Evolutionary conservation across 768 basidiomycete species (phyloP), one percentile per base, ranked within the genome.

Genomic region (Zangia roseola): DNA sequence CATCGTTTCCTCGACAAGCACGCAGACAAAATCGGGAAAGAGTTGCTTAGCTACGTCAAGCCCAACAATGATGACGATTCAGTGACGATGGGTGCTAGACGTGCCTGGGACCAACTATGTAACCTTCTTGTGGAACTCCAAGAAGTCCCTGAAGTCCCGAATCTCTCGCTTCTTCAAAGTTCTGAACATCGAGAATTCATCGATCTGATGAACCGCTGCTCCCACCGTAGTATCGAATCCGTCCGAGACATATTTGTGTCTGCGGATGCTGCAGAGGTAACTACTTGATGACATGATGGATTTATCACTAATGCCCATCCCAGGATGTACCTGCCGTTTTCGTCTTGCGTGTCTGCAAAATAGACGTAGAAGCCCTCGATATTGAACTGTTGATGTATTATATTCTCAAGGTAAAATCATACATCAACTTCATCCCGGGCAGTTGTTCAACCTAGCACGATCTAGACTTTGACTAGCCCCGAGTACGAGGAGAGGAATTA

Each of bases 1-100:
- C 90, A 92, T 62, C 82, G 91, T 10, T 91, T 89, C 71, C 84
- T 91, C 59, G 81, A 88, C 58, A 88, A 84, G 51, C 86, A 92
- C 56, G 85, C 87, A 3, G 90, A 92, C 65, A 90, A 89, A 62
- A 86, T 93, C 45, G 91, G 91, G 25, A 90, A 91, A 63, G 90
- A 92, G 56, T 72, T 93, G 5, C 77, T 93, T 13, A 89, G 88
- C 59, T 74, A 83, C 10, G 77, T 82, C 14, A 84, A 81, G 53
- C 75, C 81, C 1, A 72, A 80, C 8, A 59, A 70, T 4, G 84
- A 86, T 36, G 82, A 75, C 19, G 72, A 81, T 47, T 64, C 74
- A 3, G 72, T 80, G 23, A 79, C 77, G 7, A 60, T 80, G 48
- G 80, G 74, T 19, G 88, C 88, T 5, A 92, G 89, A 66, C 80